A percentile compares a stretch with the other conserved stretches of the same genome.
These are phyloP conservation scores for Athelia psychrophila DNA, from an alignment of 1,284 basidiomycete species.

Conservation along the genomic window DNA sequence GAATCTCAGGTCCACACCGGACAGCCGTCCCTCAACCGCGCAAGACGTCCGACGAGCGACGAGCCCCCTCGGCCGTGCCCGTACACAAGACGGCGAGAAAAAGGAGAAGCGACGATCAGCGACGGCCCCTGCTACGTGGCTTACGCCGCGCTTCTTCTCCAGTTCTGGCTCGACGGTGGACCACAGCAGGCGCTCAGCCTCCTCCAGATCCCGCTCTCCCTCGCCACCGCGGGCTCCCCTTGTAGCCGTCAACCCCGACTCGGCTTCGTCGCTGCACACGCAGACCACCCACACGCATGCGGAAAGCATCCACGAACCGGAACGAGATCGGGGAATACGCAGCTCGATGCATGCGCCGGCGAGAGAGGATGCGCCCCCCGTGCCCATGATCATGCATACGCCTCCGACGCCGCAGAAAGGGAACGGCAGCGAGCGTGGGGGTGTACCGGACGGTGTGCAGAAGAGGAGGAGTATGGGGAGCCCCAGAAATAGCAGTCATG, in stretches of 20 bases:
- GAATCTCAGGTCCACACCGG: not conserved
- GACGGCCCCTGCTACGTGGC: not conserved
- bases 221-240: not conserved
- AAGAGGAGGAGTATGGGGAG: no score
- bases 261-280: not conserved
- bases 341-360: not conserved
- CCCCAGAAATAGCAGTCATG: not conserved
- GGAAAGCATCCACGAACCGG: not conserved
- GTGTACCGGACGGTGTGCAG: no score
- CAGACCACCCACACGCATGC: not conserved
- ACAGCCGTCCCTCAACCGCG: no score
- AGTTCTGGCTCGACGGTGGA: not conserved
- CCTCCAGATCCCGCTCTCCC: not conserved
- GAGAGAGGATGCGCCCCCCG: not conserved
- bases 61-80: not conserved
- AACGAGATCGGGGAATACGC: not conserved
- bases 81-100: not conserved
- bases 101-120: not conserved
- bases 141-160: not conserved
- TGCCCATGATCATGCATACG: not conserved
- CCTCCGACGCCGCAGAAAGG: not conserved
- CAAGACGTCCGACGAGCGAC: not conserved
- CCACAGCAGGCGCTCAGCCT: not conserved
- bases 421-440: no score
- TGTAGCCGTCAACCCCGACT: not conserved